A percentile compares a stretch with the other conserved stretches of the same genome.
phyloP scores from a whole-genome alignment of 331 rosid species.

The Dryas integrifolia region DNA sequence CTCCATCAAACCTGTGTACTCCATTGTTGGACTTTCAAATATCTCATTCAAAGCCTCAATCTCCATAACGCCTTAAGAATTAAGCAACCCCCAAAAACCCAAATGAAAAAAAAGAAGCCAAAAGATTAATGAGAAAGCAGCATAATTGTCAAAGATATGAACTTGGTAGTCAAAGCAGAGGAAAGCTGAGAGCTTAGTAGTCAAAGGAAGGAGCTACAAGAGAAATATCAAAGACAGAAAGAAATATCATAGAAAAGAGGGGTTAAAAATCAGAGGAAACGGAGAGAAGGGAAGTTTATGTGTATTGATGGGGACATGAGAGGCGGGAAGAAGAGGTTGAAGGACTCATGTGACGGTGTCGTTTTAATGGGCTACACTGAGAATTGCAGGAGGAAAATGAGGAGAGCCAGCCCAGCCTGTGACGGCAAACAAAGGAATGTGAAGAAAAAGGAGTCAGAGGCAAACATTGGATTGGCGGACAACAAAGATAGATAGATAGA shows the following conservation, averaged over 20 bases:
- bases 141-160: neutral
- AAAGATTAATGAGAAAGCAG: neutral
- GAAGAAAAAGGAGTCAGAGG: neutral
- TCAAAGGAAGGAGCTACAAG: neutral
- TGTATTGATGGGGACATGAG: constrained; percentile 19
- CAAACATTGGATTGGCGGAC: constrained; percentile 9
- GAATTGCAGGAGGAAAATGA: constrained; percentile 20
- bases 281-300: constrained; percentile 5
- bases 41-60: constrained; percentile 2
- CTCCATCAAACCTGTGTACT: constrained; percentile 9
- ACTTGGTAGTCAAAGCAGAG: neutral
- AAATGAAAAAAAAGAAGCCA: neutral
- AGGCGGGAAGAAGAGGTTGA: constrained; percentile 13
- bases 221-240: constrained; percentile 10
- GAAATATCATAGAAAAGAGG: constrained; percentile 6
- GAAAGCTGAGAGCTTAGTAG: neutral
- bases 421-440: neutral
- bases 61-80: neutral
- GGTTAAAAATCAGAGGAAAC: constrained; percentile 28
- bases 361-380: constrained; percentile 11
- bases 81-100: neutral
- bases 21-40: neutral
- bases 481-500: neutral
- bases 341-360: constrained; percentile 24
- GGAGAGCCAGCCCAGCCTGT: neutral